Percentiles rank a stretch among this genome's conserved stretches.
Conservation (phyloP, 495 filamentous ascomycete genomes). For the Aspergillus nanangensis region DNA sequence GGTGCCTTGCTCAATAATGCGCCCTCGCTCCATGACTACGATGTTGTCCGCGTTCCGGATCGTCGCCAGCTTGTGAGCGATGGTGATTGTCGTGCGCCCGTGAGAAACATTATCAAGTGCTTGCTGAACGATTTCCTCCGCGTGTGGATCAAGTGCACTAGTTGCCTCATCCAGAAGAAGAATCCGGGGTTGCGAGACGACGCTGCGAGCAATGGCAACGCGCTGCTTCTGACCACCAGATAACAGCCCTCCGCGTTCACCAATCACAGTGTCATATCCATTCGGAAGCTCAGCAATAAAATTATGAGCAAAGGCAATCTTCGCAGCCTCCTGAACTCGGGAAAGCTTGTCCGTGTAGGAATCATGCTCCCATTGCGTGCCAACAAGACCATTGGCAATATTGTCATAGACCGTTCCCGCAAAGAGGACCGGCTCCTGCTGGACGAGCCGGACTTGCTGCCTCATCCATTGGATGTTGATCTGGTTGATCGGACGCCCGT, state of each 20-base stretch:
- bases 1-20: conserved; percentile 74
- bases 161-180: conserved; percentile 88
- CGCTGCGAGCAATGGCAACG: conserved; percentile 74
- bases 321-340: conserved; percentile 52
- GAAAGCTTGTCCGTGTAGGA: conserved; percentile 41
- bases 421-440: conserved; percentile 47
- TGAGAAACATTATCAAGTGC: conserved; percentile 72
- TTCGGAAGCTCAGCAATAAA: conserved; percentile 32
- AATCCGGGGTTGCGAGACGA: conserved; percentile 79
- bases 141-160: conserved; percentile 77
- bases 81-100: conserved; percentile 81
- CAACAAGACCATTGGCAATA: conserved; percentile 71
- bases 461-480: conserved; percentile 82
- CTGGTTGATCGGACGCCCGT: conserved; percentile 63
- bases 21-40: conserved; percentile 74
- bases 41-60: conserved; percentile 87
- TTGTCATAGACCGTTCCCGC: conserved; percentile 74
- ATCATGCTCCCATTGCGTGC: conserved; percentile 54
- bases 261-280: conserved; percentile 74
- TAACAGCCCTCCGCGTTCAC: conserved; percentile 77
- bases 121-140: conserved; percentile 78
- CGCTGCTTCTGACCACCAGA: conserved; percentile 93
- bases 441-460: conserved; percentile 73
- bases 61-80: conserved; percentile 81
- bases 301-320: conserved; percentile 51